A percentile compares a stretch with the other conserved stretches of the same genome.
Evolutionary conservation across 169 alveolate species (phyloP).

Genomic region (Toxoplasma gondii): DNA sequence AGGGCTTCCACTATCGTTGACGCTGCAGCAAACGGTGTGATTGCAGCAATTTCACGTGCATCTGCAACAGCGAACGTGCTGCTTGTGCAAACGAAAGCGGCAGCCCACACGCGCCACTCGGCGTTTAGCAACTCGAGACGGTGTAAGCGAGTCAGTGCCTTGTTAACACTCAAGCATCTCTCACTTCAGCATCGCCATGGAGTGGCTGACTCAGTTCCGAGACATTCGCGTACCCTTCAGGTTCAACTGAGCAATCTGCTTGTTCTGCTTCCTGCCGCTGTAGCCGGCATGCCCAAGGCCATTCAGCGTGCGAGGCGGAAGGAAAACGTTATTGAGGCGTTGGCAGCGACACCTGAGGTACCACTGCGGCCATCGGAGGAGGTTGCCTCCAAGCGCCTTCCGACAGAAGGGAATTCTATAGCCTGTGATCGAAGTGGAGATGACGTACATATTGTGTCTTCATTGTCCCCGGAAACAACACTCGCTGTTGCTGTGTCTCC

Average conservation of each 20-base stretch:
- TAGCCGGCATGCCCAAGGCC: constrained; percentile 27
- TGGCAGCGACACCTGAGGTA: too few species aligned
- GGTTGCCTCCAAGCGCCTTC: too few species aligned
- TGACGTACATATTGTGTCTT: neutral
- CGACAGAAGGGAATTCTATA: too few species aligned
- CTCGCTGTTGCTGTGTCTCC: neutral
- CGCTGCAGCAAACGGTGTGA: neutral
- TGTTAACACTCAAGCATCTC: constrained; percentile 8
- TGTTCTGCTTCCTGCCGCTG: neutral
- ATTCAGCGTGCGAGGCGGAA: neutral
- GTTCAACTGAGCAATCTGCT: neutral
- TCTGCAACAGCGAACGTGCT: neutral
- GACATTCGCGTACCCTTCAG: neutral
- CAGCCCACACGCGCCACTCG: neutral
- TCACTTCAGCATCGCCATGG: neutral
- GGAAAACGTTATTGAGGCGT: neutral
- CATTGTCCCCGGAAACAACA: neutral
- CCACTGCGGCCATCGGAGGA: too few species aligned
- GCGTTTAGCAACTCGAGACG: neutral
- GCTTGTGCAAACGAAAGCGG: neutral
- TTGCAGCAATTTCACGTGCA: neutral
- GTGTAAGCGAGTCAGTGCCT: neutral
- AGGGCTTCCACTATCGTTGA: neutral
- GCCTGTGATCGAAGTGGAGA: too few species aligned
- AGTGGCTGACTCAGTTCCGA: neutral